phyloP scores from a whole-genome alignment of 2,329 filamentous ascomycete genomes.

The Aspergillus pseudotamarii region DNA sequence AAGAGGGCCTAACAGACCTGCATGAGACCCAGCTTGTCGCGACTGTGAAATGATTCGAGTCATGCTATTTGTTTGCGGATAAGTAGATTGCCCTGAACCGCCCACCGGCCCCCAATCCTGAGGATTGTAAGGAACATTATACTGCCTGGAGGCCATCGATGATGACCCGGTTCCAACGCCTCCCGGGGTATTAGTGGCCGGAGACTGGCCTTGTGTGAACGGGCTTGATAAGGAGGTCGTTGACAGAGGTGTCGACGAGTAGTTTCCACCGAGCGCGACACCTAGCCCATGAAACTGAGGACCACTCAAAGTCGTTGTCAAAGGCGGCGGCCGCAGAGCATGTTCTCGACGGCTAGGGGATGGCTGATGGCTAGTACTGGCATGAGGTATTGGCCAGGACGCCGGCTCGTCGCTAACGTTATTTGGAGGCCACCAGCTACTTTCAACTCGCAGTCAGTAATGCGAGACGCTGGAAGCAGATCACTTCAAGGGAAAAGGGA shows the following conservation, averaged over 20 bases:
- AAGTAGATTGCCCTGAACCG: constrained; percentile 29
- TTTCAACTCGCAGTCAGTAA: constrained; percentile 27
- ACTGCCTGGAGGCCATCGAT: constrained; percentile 49
- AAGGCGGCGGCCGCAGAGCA: constrained; percentile 44
- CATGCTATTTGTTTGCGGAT: constrained; percentile 32
- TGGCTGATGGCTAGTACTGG: constrained; percentile 33
- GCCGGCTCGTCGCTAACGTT: constrained; percentile 37
- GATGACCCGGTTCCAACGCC: constrained; percentile 40
- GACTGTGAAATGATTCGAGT: constrained; percentile 30
- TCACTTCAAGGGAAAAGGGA: constrained; percentile 7
- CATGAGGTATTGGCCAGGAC: constrained; percentile 35
- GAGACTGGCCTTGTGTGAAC: constrained; percentile 43
- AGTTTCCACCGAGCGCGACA: constrained; percentile 29
- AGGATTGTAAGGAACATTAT: constrained; percentile 52
- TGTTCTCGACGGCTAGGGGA: constrained; percentile 46
- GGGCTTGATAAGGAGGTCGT: constrained; percentile 49
- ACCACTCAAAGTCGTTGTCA: constrained; percentile 45
- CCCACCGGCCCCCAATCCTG: constrained; percentile 51
- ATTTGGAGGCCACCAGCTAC: constrained; percentile 37
- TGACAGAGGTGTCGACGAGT: constrained; percentile 43
- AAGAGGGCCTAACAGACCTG: constrained; percentile 32
- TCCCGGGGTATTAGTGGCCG: constrained; percentile 41
- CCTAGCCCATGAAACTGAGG: constrained; percentile 40
- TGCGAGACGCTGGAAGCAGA: constrained; percentile 8
- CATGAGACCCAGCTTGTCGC: constrained; percentile 29